Conservation (phyloP, 805 yeast species). For the Ogataea ramenticola region DNA sequence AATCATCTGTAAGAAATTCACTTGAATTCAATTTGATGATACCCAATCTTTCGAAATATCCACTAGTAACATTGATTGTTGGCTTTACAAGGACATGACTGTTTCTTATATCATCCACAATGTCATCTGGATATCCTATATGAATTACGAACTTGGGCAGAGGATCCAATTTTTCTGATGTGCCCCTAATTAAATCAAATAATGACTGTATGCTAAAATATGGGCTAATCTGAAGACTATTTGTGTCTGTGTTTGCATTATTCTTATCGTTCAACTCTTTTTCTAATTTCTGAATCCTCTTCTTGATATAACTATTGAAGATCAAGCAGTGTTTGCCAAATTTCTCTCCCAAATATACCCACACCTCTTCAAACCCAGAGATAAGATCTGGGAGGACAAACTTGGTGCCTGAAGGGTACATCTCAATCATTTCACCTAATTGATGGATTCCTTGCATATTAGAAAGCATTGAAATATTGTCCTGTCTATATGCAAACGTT, state of each 20-base stretch:
- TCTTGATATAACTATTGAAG: neutral
- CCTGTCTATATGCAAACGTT: slow-evolving; percentile 10
- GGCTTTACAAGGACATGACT: neutral
- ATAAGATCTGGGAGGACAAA: slow-evolving; percentile 7
- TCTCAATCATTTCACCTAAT: slow-evolving; percentile 3
- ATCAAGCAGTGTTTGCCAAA: slow-evolving; percentile 2
- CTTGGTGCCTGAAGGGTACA: slow-evolving; percentile 11
- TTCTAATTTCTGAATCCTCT: neutral
- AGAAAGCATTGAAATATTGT: slow-evolving; percentile 8
- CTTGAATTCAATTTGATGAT: neutral
- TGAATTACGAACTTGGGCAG: neutral
- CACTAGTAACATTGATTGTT: neutral
- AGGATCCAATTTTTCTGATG: neutral
- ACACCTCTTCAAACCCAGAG: slow-evolving; percentile 16
- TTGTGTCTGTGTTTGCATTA: too few relatives aligned
- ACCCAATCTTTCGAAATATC: neutral
- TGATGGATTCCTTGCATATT: slow-evolving; percentile 7
- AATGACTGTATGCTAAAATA: neutral
- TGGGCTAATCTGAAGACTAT: neutral
- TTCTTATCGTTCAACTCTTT: neutral
- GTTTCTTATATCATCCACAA: neutral
- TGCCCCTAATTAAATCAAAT: neutral
- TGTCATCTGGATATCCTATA: neutral
- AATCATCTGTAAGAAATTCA: too few relatives aligned
- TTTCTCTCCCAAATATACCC: slow-evolving; percentile 6